phyloP scores from a whole-genome alignment of 2,329 filamentous ascomycete species.

The Neopestalotiopsis clavispora region DNA sequence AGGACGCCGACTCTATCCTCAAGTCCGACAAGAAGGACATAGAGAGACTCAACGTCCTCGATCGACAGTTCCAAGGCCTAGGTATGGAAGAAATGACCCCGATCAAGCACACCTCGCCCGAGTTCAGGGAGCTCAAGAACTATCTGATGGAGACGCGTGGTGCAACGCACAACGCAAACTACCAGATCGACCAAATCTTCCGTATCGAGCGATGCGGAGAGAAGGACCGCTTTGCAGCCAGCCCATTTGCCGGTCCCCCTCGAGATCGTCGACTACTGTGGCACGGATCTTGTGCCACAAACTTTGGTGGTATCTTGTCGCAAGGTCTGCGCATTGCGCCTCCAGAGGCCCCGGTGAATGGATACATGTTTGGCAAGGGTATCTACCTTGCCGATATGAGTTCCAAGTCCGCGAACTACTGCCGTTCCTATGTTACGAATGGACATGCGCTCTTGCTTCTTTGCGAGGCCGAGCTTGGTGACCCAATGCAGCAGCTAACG shows the following conservation, averaged over 20 bases:
- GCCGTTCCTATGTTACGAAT: slow-evolving; percentile 64
- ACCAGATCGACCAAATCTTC: slow-evolving; percentile 77
- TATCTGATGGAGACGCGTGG: slow-evolving; percentile 74
- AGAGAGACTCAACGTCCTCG: slow-evolving; percentile 66
- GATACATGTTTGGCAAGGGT: slow-evolving; percentile 91
- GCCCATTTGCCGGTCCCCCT: slow-evolving; percentile 52
- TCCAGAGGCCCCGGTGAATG: slow-evolving; percentile 76
- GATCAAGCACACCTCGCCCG: slow-evolving; percentile 59
- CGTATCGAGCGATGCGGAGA: slow-evolving; percentile 80
- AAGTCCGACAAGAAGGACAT: slow-evolving; percentile 61
- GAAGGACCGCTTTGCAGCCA: slow-evolving; percentile 67
- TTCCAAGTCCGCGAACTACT: slow-evolving; percentile 83
- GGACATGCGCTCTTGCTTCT: slow-evolving; percentile 77
- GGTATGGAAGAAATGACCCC: slow-evolving; percentile 78
- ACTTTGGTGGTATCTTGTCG: slow-evolving; percentile 85
- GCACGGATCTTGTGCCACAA: slow-evolving; percentile 85
- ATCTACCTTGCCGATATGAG: slow-evolving; percentile 88
- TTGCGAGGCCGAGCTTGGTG: slow-evolving; percentile 82
- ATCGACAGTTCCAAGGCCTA: slow-evolving; percentile 74
- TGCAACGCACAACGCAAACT: slow-evolving; percentile 65
- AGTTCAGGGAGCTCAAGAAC: slow-evolving; percentile 67
- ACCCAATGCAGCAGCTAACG: slow-evolving; percentile 71
- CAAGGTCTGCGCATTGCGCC: slow-evolving; percentile 91
- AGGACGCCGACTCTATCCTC: slow-evolving; percentile 79
- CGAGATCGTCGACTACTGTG: slow-evolving; percentile 78